Conservation (phyloP, 257 asterid species). For the Nicotiana obtusifolia region DNA sequence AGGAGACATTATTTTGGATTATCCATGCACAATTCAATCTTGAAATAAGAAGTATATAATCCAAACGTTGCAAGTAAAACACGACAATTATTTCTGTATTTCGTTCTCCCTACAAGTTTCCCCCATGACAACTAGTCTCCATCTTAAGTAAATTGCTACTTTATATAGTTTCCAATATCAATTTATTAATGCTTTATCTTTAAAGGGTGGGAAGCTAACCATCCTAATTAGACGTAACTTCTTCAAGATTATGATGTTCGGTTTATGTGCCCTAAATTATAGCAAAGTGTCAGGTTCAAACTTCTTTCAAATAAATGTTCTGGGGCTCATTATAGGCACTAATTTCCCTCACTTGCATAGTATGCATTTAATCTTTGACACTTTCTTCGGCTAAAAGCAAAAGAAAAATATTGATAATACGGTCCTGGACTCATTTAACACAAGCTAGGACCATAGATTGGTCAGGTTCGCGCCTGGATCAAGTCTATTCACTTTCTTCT, state of each 20-base stretch:
- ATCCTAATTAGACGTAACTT: no score
- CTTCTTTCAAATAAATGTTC: neutral
- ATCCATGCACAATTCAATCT: no score
- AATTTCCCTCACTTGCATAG: neutral
- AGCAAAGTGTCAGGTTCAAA: no score
- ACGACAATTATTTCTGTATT: no score
- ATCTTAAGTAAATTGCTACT: no score
- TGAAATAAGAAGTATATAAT: no score
- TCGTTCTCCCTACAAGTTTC: no score
- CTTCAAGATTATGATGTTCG: neutral
- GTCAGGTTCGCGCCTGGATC: neutral
- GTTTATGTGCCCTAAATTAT: no score
- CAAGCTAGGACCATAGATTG: neutral
- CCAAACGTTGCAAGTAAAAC: no score
- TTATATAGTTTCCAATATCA: neutral
- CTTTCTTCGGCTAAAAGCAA: neutral
- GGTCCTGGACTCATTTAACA: conserved; percentile 2
- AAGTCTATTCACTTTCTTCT: neutral
- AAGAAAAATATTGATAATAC: neutral
- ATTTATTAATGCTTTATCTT: neutral
- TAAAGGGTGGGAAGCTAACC: neutral
- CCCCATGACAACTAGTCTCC: no score
- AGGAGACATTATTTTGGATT: no score
- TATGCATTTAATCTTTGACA: neutral
- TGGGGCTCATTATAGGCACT: conserved; percentile 7